A percentile compares a stretch with the other conserved stretches of the same genome.
Conservation (phyloP, 192 early-diverging fungal genomes). For the Phlyctochytrium arcticum region DNA sequence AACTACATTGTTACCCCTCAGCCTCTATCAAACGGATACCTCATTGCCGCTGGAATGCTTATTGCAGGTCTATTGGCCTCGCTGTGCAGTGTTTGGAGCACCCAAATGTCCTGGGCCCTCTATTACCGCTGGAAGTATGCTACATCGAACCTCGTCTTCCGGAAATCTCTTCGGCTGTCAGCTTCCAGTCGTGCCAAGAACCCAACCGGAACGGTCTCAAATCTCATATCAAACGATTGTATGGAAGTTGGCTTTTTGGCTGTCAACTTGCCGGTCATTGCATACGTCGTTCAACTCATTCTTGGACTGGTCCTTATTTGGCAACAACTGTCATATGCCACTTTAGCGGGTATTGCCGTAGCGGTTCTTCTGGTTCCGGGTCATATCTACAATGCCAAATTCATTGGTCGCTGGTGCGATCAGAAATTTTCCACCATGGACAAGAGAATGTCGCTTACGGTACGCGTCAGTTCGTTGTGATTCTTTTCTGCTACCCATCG, state of each 20-base stretch:
- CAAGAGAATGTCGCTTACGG: background rate
- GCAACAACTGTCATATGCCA: background rate
- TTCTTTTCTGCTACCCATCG: too few species aligned
- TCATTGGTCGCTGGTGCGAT: slow-evolving; percentile 4
- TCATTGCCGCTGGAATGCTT: slow-evolving; percentile 13
- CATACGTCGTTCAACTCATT: slow-evolving; percentile 10
- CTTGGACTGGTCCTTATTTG: slow-evolving; percentile 2
- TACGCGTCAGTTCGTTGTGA: background rate
- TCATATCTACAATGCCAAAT: slow-evolving; percentile 3
- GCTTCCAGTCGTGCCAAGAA: background rate
- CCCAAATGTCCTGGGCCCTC: background rate
- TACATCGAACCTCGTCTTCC: slow-evolving; percentile 3
- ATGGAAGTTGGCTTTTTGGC: slow-evolving; percentile 16
- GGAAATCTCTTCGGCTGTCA: slow-evolving; percentile 5
- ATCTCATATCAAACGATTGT: slow-evolving; percentile 14
- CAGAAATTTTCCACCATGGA: background rate
- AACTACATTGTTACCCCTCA: background rate
- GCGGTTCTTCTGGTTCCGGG: slow-evolving; percentile 3
- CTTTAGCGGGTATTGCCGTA: background rate
- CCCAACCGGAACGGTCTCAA: slow-evolving; percentile 8
- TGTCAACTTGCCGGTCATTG: slow-evolving; percentile 2
- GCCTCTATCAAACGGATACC: background rate
- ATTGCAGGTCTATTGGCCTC: background rate
- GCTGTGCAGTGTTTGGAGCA: slow-evolving; percentile 6
- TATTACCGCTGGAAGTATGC: slow-evolving; percentile 16